Conservation (phyloP, 768 basidiomycete genomes). For the Cyathus striatus region DNA sequence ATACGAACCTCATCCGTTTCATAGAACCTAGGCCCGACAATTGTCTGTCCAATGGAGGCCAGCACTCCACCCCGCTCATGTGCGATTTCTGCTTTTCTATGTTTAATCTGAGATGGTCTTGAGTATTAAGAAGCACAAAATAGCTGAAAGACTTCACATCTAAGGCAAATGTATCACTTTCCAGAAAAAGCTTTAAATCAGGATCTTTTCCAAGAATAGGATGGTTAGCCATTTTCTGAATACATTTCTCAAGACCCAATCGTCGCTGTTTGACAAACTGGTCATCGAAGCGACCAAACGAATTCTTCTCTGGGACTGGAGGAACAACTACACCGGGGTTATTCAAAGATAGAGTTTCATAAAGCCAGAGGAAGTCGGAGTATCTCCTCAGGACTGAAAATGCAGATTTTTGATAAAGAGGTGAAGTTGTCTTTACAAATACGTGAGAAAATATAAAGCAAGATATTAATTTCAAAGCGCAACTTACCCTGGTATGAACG, state of each 20-base stretch:
- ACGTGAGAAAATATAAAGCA: conserved; percentile 2
- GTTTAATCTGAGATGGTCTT: conserved; percentile 64
- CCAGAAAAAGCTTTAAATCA: conserved; percentile 86
- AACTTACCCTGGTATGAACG: conserved; percentile 76
- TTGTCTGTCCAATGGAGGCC: conserved; percentile 74
- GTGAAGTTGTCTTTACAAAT: conserved; percentile 89
- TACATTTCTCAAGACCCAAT: conserved; percentile 79
- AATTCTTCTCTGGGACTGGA: conserved; percentile 92
- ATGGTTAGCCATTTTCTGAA: conserved; percentile 91
- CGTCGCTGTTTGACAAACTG: conserved; percentile 87
- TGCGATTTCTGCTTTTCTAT: conserved; percentile 71
- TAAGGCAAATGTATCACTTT: conserved; percentile 85
- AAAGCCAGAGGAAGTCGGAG: conserved; percentile 96
- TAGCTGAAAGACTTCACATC: conserved; percentile 59
- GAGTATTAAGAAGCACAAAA: neutral
- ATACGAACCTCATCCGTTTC: conserved; percentile 83
- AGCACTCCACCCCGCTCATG: conserved; percentile 80
- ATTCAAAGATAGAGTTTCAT: conserved; percentile 80
- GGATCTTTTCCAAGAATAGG: conserved; percentile 84
- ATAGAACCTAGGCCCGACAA: conserved; percentile 77
- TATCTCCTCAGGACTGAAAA: conserved; percentile 97
- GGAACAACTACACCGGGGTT: conserved; percentile 98
- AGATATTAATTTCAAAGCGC: neutral
- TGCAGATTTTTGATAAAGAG: conserved; percentile 71
- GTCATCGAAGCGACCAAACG: conserved; percentile 90